Base-by-base conservation (phyloP, 257 asterid genomes). In the Apocynum venetum region DNA sequence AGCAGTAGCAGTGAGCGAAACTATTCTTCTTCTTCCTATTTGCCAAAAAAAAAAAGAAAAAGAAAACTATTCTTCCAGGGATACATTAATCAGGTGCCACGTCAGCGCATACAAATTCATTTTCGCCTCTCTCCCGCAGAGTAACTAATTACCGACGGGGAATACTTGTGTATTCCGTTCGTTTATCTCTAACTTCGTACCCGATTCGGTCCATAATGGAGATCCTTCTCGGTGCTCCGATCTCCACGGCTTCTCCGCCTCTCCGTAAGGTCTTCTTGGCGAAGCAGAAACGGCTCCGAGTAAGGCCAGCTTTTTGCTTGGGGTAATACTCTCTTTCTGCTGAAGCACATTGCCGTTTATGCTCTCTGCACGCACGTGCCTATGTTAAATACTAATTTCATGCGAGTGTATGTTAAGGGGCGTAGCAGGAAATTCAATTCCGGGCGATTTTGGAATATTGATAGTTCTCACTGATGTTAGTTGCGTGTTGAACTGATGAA, bases 231-330 rank as follows among this genome's bases (percentile, higher is more conserved):
- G 36, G 41, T 8, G n/a, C 64, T 64, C 38, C 79, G n/a, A 13
- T 66, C 52, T 43, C 20, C 19, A 64, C 3, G 7, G 6, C 41
- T 25, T 59, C 73, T 47, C 48, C 38, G 13, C 36, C 65, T 64
- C 14, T 76, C 0, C 73, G 53, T 20, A n/a, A 8, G 48, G 52
- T 65, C 73, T 48, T 14, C 5, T 35, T 31, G 41, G 43, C 51
- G 52, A 76, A 63, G 65, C 4, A 20, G 51, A 64, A 76, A 36
- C 51, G 40, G 10, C 79, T 61, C 8, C 73, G 44, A 14, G 19
- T 65, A 46, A 63, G 72, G 11, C 79, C 63, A 31, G 41, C 65
- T 36, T 69, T 59, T 52, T 77, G 80, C 74, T 49, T 68, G 47
- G 57, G 80, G 80, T 77, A 69, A 59, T 14, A 19, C 31, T 44